Evolutionary conservation across 768 basidiomycete species (phyloP).

Genomic region (Jaapia argillacea): DNA sequence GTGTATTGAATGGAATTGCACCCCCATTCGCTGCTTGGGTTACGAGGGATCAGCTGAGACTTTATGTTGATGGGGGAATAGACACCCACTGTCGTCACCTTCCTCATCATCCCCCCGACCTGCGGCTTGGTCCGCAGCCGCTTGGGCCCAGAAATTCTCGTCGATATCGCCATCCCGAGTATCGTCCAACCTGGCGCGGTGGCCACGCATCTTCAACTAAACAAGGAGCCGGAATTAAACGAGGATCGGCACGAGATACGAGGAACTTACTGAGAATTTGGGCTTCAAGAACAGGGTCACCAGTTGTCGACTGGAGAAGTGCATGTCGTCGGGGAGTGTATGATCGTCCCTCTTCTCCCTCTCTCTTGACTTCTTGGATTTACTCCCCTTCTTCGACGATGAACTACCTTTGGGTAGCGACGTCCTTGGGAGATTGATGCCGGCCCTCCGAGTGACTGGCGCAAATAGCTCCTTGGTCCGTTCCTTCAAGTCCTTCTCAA

Average conservation of each 20-base stretch:
- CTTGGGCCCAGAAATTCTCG: constrained; percentile 95
- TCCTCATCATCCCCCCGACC: constrained; percentile 41
- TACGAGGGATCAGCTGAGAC: neutral
- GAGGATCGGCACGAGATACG: too few relatives aligned
- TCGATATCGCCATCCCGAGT: constrained; percentile 83
- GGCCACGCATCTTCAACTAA: constrained; percentile 86
- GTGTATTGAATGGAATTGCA: constrained; percentile 81
- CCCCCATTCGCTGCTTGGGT: constrained; percentile 32
- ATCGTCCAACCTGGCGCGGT: constrained; percentile 41
- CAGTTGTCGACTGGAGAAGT: constrained; percentile 86
- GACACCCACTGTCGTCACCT: constrained; percentile 50
- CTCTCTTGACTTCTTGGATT: constrained; percentile 32
- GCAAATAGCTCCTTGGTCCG: constrained; percentile 68
- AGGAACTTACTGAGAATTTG: constrained; percentile 68
- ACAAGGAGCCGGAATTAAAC: constrained; percentile 6
- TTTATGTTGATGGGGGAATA: neutral
- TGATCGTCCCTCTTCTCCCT: constrained; percentile 65
- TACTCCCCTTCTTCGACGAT: constrained; percentile 4
- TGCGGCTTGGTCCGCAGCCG: constrained; percentile 75
- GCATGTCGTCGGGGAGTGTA: constrained; percentile 92
- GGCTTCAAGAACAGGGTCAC: constrained; percentile 94
- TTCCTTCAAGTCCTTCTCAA: constrained; percentile 50
- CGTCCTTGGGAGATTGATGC: constrained; percentile 48
- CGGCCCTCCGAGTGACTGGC: constrained; percentile 57
- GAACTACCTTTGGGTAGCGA: constrained; percentile 7